Base-by-base conservation (phyloP, 257 asterid genomes). In the Anisodus acutangulus region DNA sequence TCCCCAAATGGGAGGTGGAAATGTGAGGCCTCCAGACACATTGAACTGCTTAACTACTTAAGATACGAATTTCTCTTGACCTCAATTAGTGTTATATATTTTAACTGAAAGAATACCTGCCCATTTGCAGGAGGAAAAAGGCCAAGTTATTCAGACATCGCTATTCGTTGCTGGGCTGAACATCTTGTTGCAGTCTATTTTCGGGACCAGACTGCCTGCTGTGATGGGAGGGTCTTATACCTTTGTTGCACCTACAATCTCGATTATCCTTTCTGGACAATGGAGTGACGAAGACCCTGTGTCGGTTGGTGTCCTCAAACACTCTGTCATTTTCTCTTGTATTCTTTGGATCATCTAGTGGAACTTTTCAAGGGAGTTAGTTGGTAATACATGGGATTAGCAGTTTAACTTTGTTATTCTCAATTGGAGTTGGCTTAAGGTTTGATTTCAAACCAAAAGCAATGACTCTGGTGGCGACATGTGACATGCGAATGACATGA, bases 1-100 rank as follows among this genome's bases (percentile, higher is more conserved):
- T 78, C 89, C 89, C 15, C 89, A 84, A 82, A 87, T 87, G 89
- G 89, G 89, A 19, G 89, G 89, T 70, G 81, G 89, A 84, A 87
- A 87, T 81, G 89, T 87, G 87, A 81, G 87, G 60, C 72, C 45
- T 19, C 39, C n/a, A 45, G 15, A 54, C 79, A 64, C 37, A 54
- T 60, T 35, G 35, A 15, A 4, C 64, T 80, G 7, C 47, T 79
- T 79, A 31, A 49, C 6, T 47, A 54, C 76, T 51, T 83, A 19
- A 80, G 26, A 62, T 72, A 41, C 60, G 47, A 35, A 11, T 22
- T 80, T 60, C 6, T 11, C 19, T 43, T 63, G 78, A 37, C 78
- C 31, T 78, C 74, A 63, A 45, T 12, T 31, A 31, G n/a, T 41
- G 59, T 66, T 43, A 35, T 66, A 62, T 2, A 4, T n/a, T 62